Evolutionary conservation across 1,139 yeast species (phyloP).

Genomic region (Chernovozyma sophiae-reginae): DNA sequence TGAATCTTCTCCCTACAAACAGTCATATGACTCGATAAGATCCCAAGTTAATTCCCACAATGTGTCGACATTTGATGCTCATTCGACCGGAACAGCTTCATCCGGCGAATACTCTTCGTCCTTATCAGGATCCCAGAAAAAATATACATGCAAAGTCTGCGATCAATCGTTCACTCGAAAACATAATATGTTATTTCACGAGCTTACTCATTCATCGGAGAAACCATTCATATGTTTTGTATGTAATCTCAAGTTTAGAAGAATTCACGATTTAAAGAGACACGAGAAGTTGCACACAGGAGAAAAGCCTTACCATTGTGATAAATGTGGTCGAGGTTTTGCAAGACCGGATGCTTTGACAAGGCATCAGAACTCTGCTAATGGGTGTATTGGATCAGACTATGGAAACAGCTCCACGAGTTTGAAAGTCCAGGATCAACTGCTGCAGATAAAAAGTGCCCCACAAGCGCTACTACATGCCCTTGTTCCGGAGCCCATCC

Average conservation of each 20-base stretch:
- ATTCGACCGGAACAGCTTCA: no score
- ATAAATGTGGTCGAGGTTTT: slow-evolving; percentile 59
- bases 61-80: no score
- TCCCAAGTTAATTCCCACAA: no score
- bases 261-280: slow-evolving; percentile 73
- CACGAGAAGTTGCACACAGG: slow-evolving; percentile 77
- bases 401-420: no score
- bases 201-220: slow-evolving; percentile 61
- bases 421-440: no score
- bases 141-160: slow-evolving; percentile 56
- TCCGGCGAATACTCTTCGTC: no score
- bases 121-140: slow-evolving; percentile 10
- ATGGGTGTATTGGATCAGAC: slow-evolving; percentile 31
- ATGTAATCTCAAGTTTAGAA: slow-evolving; percentile 61
- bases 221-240: slow-evolving; percentile 67
- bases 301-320: slow-evolving; percentile 64
- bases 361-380: slow-evolving; percentile 52
- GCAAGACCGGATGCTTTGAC: slow-evolving; percentile 77
- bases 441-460: not conserved
- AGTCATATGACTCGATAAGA: no score
- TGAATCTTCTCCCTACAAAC: no score
- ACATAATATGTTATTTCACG: slow-evolving; percentile 72
- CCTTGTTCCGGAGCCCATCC: slow-evolving; percentile 4
- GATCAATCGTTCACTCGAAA: slow-evolving; percentile 62
- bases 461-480: slow-evolving; percentile 4